Conservation (phyloP, 441 rosid genomes). For the Gossypium gossypioides region DNA sequence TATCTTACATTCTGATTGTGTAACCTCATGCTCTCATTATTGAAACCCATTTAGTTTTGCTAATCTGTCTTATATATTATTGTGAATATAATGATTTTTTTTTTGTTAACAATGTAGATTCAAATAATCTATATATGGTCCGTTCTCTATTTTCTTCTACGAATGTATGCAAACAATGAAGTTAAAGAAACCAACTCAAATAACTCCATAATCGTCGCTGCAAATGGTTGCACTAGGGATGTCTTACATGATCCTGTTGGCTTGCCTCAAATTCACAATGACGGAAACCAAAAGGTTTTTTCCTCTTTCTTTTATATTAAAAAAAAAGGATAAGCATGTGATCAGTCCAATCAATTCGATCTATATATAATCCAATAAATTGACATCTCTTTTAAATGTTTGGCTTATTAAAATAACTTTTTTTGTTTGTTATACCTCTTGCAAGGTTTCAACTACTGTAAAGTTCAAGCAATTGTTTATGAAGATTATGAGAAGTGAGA, state of each 20-base stretch:
- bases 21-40: too few species aligned
- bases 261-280: not conserved
- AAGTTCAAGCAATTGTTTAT: slow-evolving; percentile 1
- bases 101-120: slow-evolving; percentile 17
- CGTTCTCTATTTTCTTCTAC: slow-evolving; percentile 20
- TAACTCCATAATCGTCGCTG: not conserved
- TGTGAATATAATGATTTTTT: not conserved
- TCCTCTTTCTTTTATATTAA: not conserved
- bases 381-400: too few species aligned
- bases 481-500: not conserved
- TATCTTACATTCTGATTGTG: too few species aligned
- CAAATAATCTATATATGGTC: slow-evolving; percentile 29
- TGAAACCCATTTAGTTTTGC: not conserved
- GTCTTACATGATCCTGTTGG: not conserved
- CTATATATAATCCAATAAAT: too few species aligned
- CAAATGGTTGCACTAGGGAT: not conserved
- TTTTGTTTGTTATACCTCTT: not conserved
- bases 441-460: slow-evolving; percentile 7
- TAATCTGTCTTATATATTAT: not conserved
- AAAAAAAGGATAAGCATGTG: too few species aligned
- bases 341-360: too few species aligned
- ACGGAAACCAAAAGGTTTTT: not conserved
- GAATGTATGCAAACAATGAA: slow-evolving; percentile 6
- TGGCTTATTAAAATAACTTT: not conserved
- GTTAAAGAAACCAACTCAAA: not conserved